Conservation (phyloP, 192 early-diverging fungal species). For the Fimicolochytrium jonesii region DNA sequence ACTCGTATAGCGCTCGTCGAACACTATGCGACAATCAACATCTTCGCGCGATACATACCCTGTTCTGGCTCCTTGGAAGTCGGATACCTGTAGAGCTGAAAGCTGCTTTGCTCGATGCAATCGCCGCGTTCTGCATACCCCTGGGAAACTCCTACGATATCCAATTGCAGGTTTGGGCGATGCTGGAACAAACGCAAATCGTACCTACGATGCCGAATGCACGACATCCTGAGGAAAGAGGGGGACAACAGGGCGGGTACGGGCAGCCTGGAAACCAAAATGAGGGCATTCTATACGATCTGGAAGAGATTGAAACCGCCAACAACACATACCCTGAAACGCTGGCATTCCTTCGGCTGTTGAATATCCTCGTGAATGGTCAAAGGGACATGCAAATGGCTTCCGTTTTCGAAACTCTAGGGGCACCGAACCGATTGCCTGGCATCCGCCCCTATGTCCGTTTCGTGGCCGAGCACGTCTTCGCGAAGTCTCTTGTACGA, state of each 20-base stretch:
- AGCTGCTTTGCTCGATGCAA: conserved; percentile 70
- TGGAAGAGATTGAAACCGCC: conserved; percentile 75
- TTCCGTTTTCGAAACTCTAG: conserved; percentile 61
- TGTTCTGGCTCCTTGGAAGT: conserved; percentile 80
- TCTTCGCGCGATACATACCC: conserved; percentile 59
- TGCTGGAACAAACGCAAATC: conserved; percentile 71
- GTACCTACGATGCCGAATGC: conserved; percentile 39
- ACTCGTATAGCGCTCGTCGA: conserved; percentile 65
- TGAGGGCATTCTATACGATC: conserved; percentile 67
- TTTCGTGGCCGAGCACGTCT: conserved; percentile 83
- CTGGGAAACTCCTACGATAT: conserved; percentile 51
- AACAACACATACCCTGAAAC: conserved; percentile 85
- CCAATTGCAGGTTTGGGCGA: conserved; percentile 69
- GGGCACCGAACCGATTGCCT: conserved; percentile 60
- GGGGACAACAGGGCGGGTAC: neutral
- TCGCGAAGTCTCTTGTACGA: conserved; percentile 70
- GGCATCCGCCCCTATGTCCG: conserved; percentile 69
- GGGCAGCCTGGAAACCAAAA: neutral
- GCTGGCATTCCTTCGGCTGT: conserved; percentile 71
- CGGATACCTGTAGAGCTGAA: conserved; percentile 75
- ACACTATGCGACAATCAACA: conserved; percentile 66
- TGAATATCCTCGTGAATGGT: conserved; percentile 55
- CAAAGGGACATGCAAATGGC: conserved; percentile 20
- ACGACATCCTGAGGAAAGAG: neutral
- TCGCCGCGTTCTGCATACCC: conserved; percentile 77